These are phyloP conservation scores for Bimuria novae-zelandiae DNA, from an alignment of 2,329 filamentous ascomycete species.

Conservation along the genomic window DNA sequence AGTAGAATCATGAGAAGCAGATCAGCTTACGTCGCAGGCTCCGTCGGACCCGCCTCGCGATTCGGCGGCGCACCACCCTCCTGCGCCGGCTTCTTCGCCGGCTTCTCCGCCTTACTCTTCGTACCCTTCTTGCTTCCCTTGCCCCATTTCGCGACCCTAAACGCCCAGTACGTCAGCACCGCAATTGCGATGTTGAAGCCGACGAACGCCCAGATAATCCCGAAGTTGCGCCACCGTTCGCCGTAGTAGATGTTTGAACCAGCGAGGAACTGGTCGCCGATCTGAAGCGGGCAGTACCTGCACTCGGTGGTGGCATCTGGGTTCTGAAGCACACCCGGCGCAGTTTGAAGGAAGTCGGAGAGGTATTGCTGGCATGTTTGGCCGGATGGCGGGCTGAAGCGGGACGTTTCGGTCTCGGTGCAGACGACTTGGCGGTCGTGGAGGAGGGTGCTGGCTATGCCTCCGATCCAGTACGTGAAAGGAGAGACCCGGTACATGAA, in stretches of 20 bases:
- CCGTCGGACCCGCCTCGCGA: not conserved
- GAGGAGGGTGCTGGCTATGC: conserved; percentile 46
- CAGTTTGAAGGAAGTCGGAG: conserved; percentile 41
- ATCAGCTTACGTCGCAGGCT: not conserved
- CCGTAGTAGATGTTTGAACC: conserved; percentile 48
- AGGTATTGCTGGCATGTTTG: conserved; percentile 52
- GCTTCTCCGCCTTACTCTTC: conserved; percentile 3
- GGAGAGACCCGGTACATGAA: conserved; percentile 75
- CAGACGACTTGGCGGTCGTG: conserved; percentile 54
- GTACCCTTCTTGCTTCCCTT: conserved; percentile 10
- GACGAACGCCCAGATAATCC: conserved; percentile 69
- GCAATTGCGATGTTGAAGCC: conserved; percentile 64
- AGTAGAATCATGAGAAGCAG: too few relatives aligned
- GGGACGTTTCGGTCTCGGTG: conserved; percentile 44
- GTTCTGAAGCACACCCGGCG: conserved; percentile 50
- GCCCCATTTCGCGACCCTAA: conserved; percentile 25
- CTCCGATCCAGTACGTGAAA: conserved; percentile 64
- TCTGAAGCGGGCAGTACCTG: conserved; percentile 52
- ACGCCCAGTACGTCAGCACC: conserved; percentile 60
- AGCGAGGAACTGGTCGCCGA: conserved; percentile 54
- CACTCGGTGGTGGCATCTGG: conserved; percentile 51
- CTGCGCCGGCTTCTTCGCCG: conserved; percentile 6
- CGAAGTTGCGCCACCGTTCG: conserved; percentile 69
- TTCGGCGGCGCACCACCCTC: conserved; percentile 13
- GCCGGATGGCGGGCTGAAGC: conserved; percentile 45